phyloP scores from a whole-genome alignment of 225 moss, liverwort and hornwort genomes.

The Physcomitrellopsis africana region DNA sequence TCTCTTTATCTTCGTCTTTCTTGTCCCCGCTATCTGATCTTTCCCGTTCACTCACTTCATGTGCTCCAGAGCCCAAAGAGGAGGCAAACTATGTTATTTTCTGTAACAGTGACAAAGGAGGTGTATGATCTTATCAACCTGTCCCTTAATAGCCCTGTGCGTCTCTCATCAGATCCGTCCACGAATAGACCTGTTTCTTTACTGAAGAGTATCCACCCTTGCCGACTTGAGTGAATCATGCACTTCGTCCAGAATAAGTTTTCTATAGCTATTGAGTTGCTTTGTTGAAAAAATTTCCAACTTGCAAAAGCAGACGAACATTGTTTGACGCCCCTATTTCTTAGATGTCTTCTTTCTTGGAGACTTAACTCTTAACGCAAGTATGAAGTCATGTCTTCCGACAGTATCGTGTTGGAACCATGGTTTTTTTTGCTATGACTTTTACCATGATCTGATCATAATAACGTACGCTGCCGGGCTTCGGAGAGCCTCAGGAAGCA shows the following conservation, averaged over 20 bases:
- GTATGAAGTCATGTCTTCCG: background rate
- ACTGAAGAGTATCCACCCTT: constrained; percentile 74
- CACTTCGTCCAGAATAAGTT: background rate
- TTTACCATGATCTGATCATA: constrained; percentile 23
- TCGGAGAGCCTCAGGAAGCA: constrained; percentile 83
- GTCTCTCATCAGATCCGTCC: constrained; percentile 91
- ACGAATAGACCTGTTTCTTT: constrained; percentile 88
- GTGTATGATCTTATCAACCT: constrained; percentile 81
- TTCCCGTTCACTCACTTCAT: constrained; percentile 39
- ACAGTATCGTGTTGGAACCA: constrained; percentile 12
- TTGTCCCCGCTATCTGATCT: constrained; percentile 30
- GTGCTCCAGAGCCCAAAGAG: constrained; percentile 86
- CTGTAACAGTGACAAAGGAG: constrained; percentile 95
- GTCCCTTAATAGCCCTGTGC: constrained; percentile 86
- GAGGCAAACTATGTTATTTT: constrained; percentile 96
- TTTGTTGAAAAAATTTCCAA: background rate
- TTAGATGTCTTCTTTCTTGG: background rate
- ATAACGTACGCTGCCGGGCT: constrained; percentile 54
- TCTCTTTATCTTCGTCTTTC: background rate
- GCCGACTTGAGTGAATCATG: constrained; percentile 10
- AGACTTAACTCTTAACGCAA: background rate
- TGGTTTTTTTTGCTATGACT: constrained; percentile 22
- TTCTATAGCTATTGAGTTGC: constrained; percentile 13
- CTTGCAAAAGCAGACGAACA: constrained; percentile 4
- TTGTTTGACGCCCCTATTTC: background rate